Conservation (phyloP, 2,329 filamentous ascomycete genomes). For the Alternaria panax region DNA sequence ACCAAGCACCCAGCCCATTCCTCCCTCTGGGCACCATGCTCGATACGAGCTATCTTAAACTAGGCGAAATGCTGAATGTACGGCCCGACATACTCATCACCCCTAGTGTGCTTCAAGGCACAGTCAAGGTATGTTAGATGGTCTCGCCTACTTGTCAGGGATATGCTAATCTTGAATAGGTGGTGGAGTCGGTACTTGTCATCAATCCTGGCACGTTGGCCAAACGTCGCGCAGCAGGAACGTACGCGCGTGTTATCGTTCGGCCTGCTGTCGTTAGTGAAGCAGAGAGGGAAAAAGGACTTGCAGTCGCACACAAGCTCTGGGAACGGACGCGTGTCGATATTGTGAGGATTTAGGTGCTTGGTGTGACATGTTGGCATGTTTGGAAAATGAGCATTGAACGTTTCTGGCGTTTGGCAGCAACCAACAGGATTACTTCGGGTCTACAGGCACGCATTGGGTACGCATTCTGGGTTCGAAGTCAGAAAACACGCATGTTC, state of each 20-base stretch:
- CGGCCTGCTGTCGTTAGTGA: constrained; percentile 69
- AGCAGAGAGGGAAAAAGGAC: constrained; percentile 63
- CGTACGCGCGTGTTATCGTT: constrained; percentile 81
- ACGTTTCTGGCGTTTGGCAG: neutral
- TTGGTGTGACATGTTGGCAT: neutral
- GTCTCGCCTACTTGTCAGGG: neutral
- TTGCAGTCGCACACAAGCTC: constrained; percentile 73
- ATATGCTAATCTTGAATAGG: constrained; percentile 59
- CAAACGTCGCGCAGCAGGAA: constrained; percentile 83
- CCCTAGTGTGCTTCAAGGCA: constrained; percentile 83
- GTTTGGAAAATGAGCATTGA: neutral
- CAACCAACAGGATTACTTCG: neutral
- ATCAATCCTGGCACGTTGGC: constrained; percentile 91
- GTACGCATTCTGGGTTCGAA: neutral
- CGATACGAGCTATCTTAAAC: constrained; percentile 82
- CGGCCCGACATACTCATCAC: constrained; percentile 83
- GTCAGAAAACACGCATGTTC: neutral
- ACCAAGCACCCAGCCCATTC: constrained; percentile 55
- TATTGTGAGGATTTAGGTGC: constrained; percentile 73
- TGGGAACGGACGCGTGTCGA: constrained; percentile 87
- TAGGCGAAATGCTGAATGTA: constrained; percentile 89
- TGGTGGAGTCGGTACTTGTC: constrained; percentile 86
- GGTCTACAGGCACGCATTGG: neutral
- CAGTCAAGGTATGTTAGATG: constrained; percentile 74
- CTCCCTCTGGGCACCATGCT: constrained; percentile 72